Base-by-base conservation (phyloP, 768 basidiomycete genomes). In the Myochromella boudieri region DNA sequence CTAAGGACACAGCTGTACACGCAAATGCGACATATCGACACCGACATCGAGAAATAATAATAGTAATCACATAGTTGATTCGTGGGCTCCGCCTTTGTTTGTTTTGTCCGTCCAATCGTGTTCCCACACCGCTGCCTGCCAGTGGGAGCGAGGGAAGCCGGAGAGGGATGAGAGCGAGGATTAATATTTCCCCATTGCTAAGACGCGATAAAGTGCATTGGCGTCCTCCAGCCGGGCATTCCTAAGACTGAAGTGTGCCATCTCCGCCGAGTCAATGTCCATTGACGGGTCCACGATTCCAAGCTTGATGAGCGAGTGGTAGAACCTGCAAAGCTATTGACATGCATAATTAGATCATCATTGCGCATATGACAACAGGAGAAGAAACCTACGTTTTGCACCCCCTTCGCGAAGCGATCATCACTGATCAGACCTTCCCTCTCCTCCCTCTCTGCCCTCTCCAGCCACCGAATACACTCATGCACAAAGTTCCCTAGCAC, bases 171-270 rank as follows among this genome's bases (percentile, higher is more conserved):
- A n/a, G 17, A n/a, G 6, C 20, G 6, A 6, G 21, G 15, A 40
- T 68, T 54, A 75, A 54, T 67, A 68, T 54, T 67, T 69, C 36
- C 66, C 71, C 44, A 64, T 64, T 36, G 78, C 86, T 53, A 91
- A 70, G 38, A 75, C 59, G 17, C 87, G 78, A 58, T 90, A 91
- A 36, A 91, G 74, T 48, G 73, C 62, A 52, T 84, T 88, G 14
- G 88, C 88, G 54, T 91, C 88, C 59, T 87, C 86, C 48, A 89
- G 82, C 2, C 83, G 76, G 9, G 89, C 76, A 56, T 87, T 74
- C 29, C 80, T 77, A 38, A 91, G 71, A 34, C 81, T 80, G 56
- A 91, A 91, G 60, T 88, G 84, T 4, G 77, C 75, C 77, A 91
- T 89, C 67, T 89, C 89, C 4, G 84, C 76, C 0, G 82, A 78